Conservation (phyloP, 2,329 filamentous ascomycete genomes). For the Claviceps pazoutovae region DNA sequence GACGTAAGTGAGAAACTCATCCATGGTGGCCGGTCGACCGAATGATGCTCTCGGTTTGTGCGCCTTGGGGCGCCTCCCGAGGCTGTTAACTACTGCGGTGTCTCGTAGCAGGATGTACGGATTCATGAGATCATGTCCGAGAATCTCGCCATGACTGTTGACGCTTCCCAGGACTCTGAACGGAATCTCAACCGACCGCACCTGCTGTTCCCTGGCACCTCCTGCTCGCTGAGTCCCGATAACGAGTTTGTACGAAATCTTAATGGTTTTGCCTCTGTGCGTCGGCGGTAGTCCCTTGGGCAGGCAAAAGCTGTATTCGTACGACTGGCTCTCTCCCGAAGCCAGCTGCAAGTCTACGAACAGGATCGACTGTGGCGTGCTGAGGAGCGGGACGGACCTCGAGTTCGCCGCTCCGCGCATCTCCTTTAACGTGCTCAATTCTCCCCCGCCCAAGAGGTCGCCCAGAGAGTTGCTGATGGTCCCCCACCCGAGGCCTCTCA, state of each 20-base stretch:
- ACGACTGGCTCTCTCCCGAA: slow-evolving; percentile 79
- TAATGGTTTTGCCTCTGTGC: slow-evolving; percentile 84
- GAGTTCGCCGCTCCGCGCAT: slow-evolving; percentile 82
- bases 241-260: slow-evolving; percentile 80
- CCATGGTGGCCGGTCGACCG: slow-evolving; percentile 28
- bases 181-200: slow-evolving; percentile 82
- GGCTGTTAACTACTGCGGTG: slow-evolving; percentile 51
- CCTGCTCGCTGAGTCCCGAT: slow-evolving; percentile 84
- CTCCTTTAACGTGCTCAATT: slow-evolving; percentile 87
- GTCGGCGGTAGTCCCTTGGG: slow-evolving; percentile 83
- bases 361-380: slow-evolving; percentile 85
- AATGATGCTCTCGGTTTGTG: slow-evolving; percentile 15
- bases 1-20: slow-evolving; percentile 65
- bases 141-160: slow-evolving; percentile 72
- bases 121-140: slow-evolving; percentile 87
- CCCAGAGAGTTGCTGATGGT: slow-evolving; percentile 77
- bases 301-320: slow-evolving; percentile 73
- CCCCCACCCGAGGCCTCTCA: slow-evolving; percentile 77
- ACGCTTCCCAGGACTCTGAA: slow-evolving; percentile 91
- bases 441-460: slow-evolving; percentile 71
- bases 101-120: slow-evolving; percentile 85
- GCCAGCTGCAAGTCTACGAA: slow-evolving; percentile 84
- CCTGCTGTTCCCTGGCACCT: slow-evolving; percentile 62
- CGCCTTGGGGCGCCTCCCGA: slow-evolving; percentile 13
- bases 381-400: slow-evolving; percentile 79